Base-by-base conservation (phyloP, 352 stramenopile species). In the Phytophthora megakarya region DNA sequence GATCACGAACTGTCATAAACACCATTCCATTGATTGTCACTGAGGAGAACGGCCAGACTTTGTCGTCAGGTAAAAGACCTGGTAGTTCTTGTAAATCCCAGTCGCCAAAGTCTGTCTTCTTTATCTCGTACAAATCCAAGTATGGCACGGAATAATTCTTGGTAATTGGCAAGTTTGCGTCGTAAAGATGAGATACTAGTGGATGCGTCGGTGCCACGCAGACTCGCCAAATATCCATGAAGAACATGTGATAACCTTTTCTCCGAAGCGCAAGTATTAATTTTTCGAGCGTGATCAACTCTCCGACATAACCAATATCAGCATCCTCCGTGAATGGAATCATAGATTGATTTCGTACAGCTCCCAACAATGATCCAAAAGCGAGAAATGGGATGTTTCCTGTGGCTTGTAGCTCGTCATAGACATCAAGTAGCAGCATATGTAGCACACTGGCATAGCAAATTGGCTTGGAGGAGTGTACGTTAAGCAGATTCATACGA, bases 241-340 rank as follows among this genome's bases (percentile, higher is more conserved):
- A 61, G 48, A 80, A 86, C 56, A 88, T 67, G 51, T 86, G 76
- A 64, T 86, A 88, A 3, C 79, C 79, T 49, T 81, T 81, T 15
- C 19, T 32, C 59, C 55, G 63, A 74, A 73, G 56, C 11, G 40
- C 37, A n/a, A n/a, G n/a, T n/a, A n/a, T n/a, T n/a, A n/a, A n/a
- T n/a, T n/a, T n/a, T n/a, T n/a, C n/a, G n/a, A n/a, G n/a, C n/a
- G n/a, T n/a, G n/a, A n/a, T 54, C 21, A 70, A 15, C 30, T 55
- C 21, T 9, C 61, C 45, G 18, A 73, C 61, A 49, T 75, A 85
- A 0, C 64, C 77, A 15, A 86, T 60, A 38, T 88, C 79, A 10
- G 61, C 67, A 49, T 86, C 79, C 28, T 86, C 76, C 1, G 79
- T 86, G 53, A 81, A 88, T 3, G 79, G 70, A 57, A 88, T 86